Evolutionary conservation across 148 eudicot species (phyloP).

Genomic region (Camellia japonica): DNA sequence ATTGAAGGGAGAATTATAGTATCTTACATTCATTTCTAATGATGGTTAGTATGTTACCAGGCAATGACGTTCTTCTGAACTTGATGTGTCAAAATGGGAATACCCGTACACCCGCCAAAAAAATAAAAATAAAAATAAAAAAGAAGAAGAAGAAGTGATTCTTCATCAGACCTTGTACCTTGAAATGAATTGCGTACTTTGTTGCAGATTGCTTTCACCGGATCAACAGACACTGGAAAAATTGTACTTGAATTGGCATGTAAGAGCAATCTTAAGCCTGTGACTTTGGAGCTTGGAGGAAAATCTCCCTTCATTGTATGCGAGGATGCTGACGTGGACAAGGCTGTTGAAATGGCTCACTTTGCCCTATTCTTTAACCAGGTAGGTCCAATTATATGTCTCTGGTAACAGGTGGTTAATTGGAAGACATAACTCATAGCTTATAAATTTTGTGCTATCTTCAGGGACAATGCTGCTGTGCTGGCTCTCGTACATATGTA

Average conservation of each 20-base stretch:
- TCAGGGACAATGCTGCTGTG: constrained; percentile 94
- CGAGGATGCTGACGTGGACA: constrained; percentile 64
- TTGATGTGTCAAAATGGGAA: neutral
- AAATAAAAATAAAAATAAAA: neutral
- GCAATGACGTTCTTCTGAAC: neutral
- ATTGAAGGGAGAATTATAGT: neutral
- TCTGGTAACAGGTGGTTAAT: neutral
- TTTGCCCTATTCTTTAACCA: constrained; percentile 67
- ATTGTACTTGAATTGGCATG: constrained; percentile 48
- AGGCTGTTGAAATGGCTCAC: constrained; percentile 63
- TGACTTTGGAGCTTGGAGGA: constrained; percentile 68
- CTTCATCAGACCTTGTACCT: neutral
- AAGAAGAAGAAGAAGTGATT: too few relatives aligned
- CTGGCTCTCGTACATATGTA: constrained; percentile 88
- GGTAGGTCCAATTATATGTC: constrained; percentile 22
- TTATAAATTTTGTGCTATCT: constrained; percentile 9
- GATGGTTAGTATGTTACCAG: neutral
- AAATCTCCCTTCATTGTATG: constrained; percentile 68
- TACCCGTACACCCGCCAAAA: neutral
- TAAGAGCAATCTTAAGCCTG: constrained; percentile 57
- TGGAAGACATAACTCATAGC: neutral
- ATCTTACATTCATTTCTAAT: neutral
- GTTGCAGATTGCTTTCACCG: constrained; percentile 60
- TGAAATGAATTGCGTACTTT: neutral
- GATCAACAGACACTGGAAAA: constrained; percentile 57